These are phyloP conservation scores for Phylloporus rhodoxanthus DNA, from an alignment of 768 basidiomycete genomes.

Conservation along the genomic window DNA sequence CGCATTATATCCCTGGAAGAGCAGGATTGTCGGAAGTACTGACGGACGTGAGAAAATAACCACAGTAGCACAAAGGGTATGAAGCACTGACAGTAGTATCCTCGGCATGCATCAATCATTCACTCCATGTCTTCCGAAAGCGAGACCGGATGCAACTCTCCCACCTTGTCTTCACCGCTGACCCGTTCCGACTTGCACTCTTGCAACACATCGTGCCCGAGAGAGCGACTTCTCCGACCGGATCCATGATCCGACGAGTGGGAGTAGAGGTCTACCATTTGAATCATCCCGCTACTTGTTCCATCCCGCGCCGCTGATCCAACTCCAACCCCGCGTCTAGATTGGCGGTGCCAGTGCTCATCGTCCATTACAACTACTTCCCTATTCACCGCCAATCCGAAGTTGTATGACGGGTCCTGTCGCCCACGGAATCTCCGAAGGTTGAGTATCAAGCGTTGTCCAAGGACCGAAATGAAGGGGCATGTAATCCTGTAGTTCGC, in stretches of 20 bases:
- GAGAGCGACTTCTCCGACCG: background rate
- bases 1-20: too few relatives aligned
- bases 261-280: background rate
- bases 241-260: background rate
- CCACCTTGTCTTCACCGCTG: too few relatives aligned
- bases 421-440: constrained; percentile 6
- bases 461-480: constrained; percentile 1
- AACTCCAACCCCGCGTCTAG: background rate
- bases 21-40: too few relatives aligned
- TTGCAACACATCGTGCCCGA: background rate
- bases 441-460: constrained; percentile 17
- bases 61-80: too few relatives aligned
- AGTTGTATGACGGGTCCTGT: background rate
- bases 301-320: background rate
- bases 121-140: background rate
- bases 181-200: background rate
- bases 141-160: background rate
- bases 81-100: too few relatives aligned
- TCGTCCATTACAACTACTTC: background rate
- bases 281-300: background rate
- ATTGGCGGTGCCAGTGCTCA: background rate
- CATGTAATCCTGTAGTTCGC: background rate
- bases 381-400: background rate
- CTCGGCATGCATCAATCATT: background rate
- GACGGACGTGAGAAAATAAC: too few relatives aligned